Conservation (phyloP, 305 asterid genomes). For the Rubia peregrina region DNA sequence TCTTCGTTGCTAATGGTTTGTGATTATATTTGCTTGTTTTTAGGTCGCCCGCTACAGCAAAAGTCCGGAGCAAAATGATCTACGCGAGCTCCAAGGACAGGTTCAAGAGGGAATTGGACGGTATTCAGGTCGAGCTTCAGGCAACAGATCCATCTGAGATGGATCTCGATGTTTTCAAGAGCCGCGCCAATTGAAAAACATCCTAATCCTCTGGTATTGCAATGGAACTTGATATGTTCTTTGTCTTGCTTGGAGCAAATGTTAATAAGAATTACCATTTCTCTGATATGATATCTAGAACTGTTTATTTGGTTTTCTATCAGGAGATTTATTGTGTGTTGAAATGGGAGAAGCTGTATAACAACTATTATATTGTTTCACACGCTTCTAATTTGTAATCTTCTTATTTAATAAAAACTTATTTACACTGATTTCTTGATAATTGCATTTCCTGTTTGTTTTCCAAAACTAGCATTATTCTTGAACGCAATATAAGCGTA, state of each 20-base stretch:
- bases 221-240: constrained; percentile 23
- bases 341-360: constrained; percentile 9
- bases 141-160: constrained; percentile 76
- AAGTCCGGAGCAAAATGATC: constrained; percentile 71
- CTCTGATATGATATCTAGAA: constrained; percentile 26
- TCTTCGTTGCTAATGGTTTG: background rate
- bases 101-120: constrained; percentile 72
- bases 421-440: background rate
- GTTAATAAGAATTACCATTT: constrained; percentile 32
- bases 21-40: constrained; percentile 7
- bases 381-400: background rate
- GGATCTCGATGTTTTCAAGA: constrained; percentile 63
- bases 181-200: constrained; percentile 45
- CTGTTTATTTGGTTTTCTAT: constrained; percentile 7
- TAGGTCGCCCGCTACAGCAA: constrained; percentile 68
- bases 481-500: no score
- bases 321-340: constrained; percentile 11
- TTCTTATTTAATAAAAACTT: background rate
- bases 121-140: constrained; percentile 72
- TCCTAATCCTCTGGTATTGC: constrained; percentile 16
- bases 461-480: background rate
- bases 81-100: constrained; percentile 74
- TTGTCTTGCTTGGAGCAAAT: constrained; percentile 26
- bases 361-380: background rate
- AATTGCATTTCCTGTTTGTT: background rate